A percentile compares a stretch with the other conserved stretches of the same genome.
Conservation (phyloP, 805 yeast species). For the Martiniozyma abietophila region DNA sequence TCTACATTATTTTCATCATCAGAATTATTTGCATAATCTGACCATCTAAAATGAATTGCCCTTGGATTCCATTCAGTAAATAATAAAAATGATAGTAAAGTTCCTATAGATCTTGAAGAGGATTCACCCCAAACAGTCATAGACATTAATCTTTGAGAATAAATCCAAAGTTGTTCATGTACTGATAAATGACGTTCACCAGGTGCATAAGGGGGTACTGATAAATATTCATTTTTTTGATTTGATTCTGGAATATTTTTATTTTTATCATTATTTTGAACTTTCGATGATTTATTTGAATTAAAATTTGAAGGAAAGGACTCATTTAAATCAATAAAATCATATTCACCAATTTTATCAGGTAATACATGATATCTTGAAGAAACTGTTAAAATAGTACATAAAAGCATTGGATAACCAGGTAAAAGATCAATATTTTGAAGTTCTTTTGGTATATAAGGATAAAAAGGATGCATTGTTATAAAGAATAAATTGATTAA, state of each 20-base stretch:
- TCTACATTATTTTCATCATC: conserved; percentile 30
- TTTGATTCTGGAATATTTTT: too few species aligned
- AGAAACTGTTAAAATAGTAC: conserved; percentile 73
- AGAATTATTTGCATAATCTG: conserved; percentile 66
- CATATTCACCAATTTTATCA: conserved; percentile 22
- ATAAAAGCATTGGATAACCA: conserved; percentile 70
- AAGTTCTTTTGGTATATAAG: conserved; percentile 69
- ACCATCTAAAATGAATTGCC: conserved; percentile 84
- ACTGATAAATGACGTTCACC: conserved; percentile 40
- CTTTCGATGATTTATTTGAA: conserved; percentile 11
- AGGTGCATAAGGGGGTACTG: conserved; percentile 1
- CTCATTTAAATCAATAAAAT: conserved; percentile 4
- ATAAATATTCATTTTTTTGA: too few species aligned
- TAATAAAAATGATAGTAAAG: conserved; percentile 72
- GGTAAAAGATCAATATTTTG: conserved; percentile 59
- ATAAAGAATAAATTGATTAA: conserved; percentile 56
- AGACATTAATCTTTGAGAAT: conserved; percentile 71
- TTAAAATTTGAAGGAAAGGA: too few species aligned
- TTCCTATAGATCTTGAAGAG: conserved; percentile 76
- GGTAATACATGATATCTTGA: conserved; percentile 64
- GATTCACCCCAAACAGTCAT: conserved; percentile 94
- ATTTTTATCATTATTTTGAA: background rate
- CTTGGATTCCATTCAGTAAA: conserved; percentile 95
- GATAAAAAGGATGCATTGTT: conserved; percentile 84
- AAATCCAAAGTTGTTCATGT: conserved; percentile 77